Percentiles rank a stretch among this genome's conserved stretches.
These are phyloP conservation scores for maize (Zea mays) DNA, from an alignment of 176 grass and related monocot genomes.

Conservation along the genomic window DNA sequence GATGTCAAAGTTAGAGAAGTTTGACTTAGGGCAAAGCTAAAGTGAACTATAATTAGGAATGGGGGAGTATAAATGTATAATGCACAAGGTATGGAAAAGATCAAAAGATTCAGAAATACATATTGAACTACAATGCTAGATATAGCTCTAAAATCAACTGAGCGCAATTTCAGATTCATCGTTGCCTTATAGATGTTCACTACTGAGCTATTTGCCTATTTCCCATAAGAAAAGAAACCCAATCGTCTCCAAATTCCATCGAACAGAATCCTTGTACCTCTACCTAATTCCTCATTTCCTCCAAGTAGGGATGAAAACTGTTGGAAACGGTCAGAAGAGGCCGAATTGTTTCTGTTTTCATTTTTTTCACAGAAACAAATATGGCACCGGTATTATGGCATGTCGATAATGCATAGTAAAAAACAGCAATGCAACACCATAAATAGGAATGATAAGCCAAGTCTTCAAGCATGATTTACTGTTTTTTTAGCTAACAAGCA, in stretches of 20 bases:
- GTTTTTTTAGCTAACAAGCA: neutral
- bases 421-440: neutral
- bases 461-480: neutral
- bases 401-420: neutral
- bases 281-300: neutral
- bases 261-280: neutral
- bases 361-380: neutral
- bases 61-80: slow-evolving; percentile 7
- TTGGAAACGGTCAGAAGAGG: neutral
- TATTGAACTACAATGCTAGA: neutral
- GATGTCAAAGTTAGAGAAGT: neutral
- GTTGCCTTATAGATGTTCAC: neutral
- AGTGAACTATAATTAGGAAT: neutral
- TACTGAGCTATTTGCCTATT: neutral
- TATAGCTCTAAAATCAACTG: neutral
- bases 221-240: neutral
- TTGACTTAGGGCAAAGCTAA: neutral
- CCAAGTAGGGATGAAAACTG: neutral
- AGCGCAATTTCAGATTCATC: neutral
- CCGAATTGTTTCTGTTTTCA: neutral
- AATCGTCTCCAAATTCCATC: neutral
- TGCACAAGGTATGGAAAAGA: neutral
- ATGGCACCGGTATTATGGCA: too few species aligned
- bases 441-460: neutral
- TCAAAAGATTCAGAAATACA: neutral